Percentiles rank a stretch among this genome's conserved stretches.
These are phyloP conservation scores for Coniochaeta ligniaria DNA, from an alignment of 2,329 filamentous ascomycete species.

Conservation along the genomic window DNA sequence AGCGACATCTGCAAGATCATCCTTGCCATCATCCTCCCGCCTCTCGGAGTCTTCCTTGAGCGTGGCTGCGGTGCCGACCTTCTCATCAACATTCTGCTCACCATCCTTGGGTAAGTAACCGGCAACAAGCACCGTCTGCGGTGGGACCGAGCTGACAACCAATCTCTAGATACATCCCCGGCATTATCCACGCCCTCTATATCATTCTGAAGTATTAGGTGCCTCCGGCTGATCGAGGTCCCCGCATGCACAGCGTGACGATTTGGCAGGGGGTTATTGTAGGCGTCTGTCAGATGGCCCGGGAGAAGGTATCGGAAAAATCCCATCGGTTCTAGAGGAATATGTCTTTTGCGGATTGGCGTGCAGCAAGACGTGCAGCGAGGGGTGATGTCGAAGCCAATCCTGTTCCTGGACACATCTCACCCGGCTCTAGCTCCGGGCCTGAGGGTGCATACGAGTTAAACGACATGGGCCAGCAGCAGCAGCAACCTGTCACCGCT, in stretches of 20 bases:
- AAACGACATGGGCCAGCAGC: background rate
- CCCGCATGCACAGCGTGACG: background rate
- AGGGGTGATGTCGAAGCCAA: background rate
- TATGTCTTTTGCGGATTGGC: background rate
- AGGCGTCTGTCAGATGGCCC: background rate
- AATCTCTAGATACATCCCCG: conserved; percentile 52
- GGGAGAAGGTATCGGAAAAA: background rate
- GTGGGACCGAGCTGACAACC: background rate
- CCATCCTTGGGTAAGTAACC: conserved; percentile 51
- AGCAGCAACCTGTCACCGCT: background rate
- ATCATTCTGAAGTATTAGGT: conserved; percentile 82
- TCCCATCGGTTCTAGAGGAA: background rate
- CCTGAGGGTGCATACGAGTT: background rate
- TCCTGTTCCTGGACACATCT: background rate
- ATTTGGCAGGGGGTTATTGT: background rate
- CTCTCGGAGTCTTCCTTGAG: conserved; percentile 91
- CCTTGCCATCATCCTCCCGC: conserved; percentile 83
- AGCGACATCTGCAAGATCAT: conserved; percentile 62
- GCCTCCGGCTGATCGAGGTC: background rate
- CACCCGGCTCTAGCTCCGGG: background rate
- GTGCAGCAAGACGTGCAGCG: background rate
- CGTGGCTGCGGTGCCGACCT: conserved; percentile 80
- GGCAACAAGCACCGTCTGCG: background rate
- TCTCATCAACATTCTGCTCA: conserved; percentile 88
- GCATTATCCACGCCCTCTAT: conserved; percentile 91